These are phyloP conservation scores for Exidia glandulosa DNA, from an alignment of 768 basidiomycete genomes.

Conservation along the genomic window DNA sequence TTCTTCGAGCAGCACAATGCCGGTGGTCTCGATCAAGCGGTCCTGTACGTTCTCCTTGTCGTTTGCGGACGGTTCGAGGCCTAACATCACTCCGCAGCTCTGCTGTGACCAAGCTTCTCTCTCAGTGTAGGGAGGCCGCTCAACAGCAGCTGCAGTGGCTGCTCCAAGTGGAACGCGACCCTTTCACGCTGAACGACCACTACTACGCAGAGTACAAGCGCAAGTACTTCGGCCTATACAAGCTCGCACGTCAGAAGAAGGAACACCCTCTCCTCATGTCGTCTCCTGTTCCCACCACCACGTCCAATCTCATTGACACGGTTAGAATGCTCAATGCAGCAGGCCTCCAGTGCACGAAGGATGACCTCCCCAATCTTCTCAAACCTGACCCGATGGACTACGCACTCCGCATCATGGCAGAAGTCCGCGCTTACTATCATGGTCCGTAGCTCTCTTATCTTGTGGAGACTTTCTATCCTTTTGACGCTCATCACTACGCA, in stretches of 20 bases:
- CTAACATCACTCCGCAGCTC: conserved; percentile 24
- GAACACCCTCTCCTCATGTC: conserved; percentile 19
- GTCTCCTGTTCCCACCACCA: too few species aligned
- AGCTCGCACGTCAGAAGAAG: conserved; percentile 13
- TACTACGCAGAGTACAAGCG: conserved; percentile 36
- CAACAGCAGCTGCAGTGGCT: conserved; percentile 37
- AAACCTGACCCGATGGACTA: conserved; percentile 38
- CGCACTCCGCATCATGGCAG: conserved; percentile 55
- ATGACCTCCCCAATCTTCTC: conserved; percentile 39
- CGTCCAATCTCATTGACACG: too few species aligned
- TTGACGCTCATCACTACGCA: conserved; percentile 13
- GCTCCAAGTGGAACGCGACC: conserved; percentile 35
- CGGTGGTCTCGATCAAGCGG: conserved; percentile 39
- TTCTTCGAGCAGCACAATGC: conserved; percentile 46
- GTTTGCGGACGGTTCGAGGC: background rate
- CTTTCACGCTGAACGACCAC: conserved; percentile 42
- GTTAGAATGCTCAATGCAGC: too few species aligned
- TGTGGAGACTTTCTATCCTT: background rate
- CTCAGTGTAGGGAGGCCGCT: conserved; percentile 29
- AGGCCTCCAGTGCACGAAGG: conserved; percentile 27
- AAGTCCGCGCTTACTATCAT: conserved; percentile 65
- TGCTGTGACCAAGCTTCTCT: conserved; percentile 40
- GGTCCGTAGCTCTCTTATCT: conserved; percentile 26
- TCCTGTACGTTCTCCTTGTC: conserved; percentile 25
- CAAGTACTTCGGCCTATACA: conserved; percentile 41